phyloP scores from a whole-genome alignment of 2,329 filamentous ascomycete genomes.

The Lecanicillium sp. region DNA sequence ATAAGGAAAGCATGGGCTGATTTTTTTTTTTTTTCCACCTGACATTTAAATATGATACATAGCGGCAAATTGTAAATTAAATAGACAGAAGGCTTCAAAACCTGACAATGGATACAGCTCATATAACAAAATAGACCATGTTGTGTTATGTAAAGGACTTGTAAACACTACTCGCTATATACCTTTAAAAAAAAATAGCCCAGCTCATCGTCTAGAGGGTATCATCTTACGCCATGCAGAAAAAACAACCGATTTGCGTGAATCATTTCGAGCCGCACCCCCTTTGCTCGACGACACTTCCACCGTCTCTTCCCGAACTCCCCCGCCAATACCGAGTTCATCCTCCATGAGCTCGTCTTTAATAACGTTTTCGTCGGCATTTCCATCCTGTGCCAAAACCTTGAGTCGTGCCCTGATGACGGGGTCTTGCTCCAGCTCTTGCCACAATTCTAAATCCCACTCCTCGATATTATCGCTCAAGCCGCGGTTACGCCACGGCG shows the following conservation, averaged over 20 bases:
- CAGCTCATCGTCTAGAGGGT: constrained; percentile 1
- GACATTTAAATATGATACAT: no score
- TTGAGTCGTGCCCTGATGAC: constrained; percentile 32
- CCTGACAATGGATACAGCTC: no score
- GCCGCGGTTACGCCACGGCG: constrained; percentile 29
- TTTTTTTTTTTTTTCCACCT: no score
- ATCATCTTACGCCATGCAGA: constrained; percentile 5
- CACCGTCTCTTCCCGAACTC: constrained; percentile 1
- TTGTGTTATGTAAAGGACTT: no score
- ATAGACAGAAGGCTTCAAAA: no score
- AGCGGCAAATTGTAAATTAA: no score
- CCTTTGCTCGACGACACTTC: constrained; percentile 2
- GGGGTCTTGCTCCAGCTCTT: constrained; percentile 48
- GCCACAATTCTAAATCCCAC: constrained; percentile 48
- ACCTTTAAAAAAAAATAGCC: no score
- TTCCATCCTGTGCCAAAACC: constrained; percentile 29
- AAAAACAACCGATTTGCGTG: constrained; percentile 4
- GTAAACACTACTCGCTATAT: no score
- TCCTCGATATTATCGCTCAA: constrained; percentile 34
- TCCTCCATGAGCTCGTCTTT: constrained; percentile 14
- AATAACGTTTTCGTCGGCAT: constrained; percentile 14
- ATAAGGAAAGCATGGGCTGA: no score
- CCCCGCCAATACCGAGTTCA: constrained; percentile 5
- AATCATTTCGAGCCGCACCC: constrained; percentile 2
- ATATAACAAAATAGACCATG: no score